Evolutionary conservation across 2,329 filamentous ascomycete species (phyloP).

Genomic region (Fusarium mundagurra): DNA sequence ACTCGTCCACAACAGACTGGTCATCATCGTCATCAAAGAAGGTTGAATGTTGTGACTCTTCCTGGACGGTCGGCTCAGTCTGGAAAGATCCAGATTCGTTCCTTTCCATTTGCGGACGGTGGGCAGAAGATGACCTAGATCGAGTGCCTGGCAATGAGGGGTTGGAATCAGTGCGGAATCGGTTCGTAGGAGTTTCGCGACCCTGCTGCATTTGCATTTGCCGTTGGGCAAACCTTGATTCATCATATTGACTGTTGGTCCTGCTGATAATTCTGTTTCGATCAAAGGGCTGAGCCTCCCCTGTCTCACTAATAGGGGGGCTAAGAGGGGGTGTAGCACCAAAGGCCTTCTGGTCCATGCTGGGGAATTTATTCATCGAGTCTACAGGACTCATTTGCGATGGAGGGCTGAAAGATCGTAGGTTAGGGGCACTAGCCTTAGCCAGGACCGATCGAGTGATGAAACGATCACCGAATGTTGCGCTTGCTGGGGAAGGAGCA

Average conservation of each 20-base stretch:
- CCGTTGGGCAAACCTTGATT: conserved; percentile 83
- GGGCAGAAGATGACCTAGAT: conserved; percentile 60
- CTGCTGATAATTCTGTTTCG: conserved; percentile 78
- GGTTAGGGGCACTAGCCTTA: conserved; percentile 74
- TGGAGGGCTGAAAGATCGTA: conserved; percentile 67
- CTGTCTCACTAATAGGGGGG: conserved; percentile 74
- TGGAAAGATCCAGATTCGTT: conserved; percentile 42
- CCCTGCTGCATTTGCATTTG: conserved; percentile 84
- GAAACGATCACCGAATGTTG: conserved; percentile 58
- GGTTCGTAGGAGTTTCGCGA: conserved; percentile 67
- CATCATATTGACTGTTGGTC: conserved; percentile 80
- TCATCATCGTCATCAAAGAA: conserved; percentile 58
- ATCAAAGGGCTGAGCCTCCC: conserved; percentile 75
- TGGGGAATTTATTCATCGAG: conserved; percentile 49
- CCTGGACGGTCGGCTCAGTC: conserved; percentile 46
- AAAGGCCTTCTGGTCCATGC: conserved; percentile 47
- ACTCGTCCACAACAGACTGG: conserved; percentile 36
- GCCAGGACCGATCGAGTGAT: conserved; percentile 57
- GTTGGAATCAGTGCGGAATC: conserved; percentile 58
- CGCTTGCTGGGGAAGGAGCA: conserved; percentile 57
- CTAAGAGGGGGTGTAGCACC: conserved; percentile 54
- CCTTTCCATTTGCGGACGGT: conserved; percentile 49
- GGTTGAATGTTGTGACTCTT: conserved; percentile 49
- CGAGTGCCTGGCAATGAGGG: conserved; percentile 51
- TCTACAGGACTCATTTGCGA: conserved; percentile 53